phyloP scores from a whole-genome alignment of 306 rosid genomes.

The Coriaria nepalensis region DNA sequence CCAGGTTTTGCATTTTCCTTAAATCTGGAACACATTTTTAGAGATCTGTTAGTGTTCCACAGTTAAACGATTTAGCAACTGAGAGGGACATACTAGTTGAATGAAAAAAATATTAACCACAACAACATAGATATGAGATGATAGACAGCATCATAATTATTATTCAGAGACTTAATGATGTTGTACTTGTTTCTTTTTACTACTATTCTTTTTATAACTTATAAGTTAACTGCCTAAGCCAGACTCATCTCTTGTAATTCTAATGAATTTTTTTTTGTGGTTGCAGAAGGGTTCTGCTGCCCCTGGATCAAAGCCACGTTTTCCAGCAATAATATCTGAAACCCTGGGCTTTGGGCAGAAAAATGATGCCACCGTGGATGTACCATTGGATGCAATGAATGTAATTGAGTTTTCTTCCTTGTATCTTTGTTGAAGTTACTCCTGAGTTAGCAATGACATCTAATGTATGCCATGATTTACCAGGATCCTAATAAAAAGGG shows the following conservation, averaged over 20 bases:
- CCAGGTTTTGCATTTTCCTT: no score
- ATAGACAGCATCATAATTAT: no score
- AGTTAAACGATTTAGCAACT: no score
- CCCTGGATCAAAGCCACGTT: slow-evolving; percentile 60
- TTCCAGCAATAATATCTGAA: slow-evolving; percentile 51
- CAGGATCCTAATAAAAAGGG: slow-evolving; percentile 72
- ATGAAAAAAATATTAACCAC: no score
- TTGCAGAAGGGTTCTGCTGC: slow-evolving; percentile 52
- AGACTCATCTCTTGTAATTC: not conserved
- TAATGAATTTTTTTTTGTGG: slow-evolving; percentile 12
- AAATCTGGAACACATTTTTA: no score
- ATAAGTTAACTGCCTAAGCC: not conserved
- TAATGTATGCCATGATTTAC: slow-evolving; percentile 15
- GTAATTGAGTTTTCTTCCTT: slow-evolving; percentile 25
- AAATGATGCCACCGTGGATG: slow-evolving; percentile 83
- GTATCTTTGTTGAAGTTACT: slow-evolving; percentile 4
- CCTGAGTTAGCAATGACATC: slow-evolving; percentile 12
- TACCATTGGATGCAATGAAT: slow-evolving; percentile 64
- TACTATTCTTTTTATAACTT: not conserved
- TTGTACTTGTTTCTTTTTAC: no score
- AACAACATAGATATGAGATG: no score
- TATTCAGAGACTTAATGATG: no score
- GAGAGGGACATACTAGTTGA: no score
- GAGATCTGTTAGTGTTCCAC: no score
- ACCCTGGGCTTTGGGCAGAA: slow-evolving; percentile 71